Evolutionary conservation across 164 flowering plant species (phyloP).

Genomic region (Nymphaea colorata): DNA sequence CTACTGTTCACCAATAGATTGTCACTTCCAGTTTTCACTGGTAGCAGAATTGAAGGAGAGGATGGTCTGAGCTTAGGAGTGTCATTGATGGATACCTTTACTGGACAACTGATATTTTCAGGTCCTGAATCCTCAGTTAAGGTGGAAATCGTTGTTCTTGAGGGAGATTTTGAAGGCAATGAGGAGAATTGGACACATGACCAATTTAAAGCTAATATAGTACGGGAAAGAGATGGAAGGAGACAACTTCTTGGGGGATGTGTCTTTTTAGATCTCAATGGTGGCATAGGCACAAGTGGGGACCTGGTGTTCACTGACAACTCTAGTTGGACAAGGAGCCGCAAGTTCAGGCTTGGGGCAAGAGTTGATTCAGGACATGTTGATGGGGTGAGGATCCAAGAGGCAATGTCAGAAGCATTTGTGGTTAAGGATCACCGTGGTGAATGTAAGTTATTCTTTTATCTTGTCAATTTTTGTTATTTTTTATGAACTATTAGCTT

Average conservation of each 20-base stretch:
- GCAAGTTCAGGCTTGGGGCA: constrained; percentile 52
- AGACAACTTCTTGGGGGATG: constrained; percentile 48
- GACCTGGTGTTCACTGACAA: constrained; percentile 50
- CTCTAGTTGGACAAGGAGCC: constrained; percentile 56
- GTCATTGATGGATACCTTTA: constrained; percentile 37
- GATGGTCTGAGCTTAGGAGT: constrained; percentile 34
- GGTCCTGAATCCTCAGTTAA: constrained; percentile 31
- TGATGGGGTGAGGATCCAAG: constrained; percentile 28
- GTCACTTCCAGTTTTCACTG: constrained; percentile 74
- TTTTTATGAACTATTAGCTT: no score
- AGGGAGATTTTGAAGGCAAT: constrained; percentile 44
- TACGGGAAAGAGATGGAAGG: constrained; percentile 40
- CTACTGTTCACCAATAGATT: constrained; percentile 43
- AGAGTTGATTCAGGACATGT: constrained; percentile 18
- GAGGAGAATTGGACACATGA: constrained; percentile 33
- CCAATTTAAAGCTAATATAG: constrained; percentile 30
- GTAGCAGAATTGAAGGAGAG: constrained; percentile 68
- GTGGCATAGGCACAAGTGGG: constrained; percentile 51
- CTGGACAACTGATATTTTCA: constrained; percentile 20
- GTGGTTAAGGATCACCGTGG: constrained; percentile 54
- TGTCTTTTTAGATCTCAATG: constrained; percentile 32
- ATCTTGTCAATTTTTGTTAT: not conserved
- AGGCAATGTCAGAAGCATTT: constrained; percentile 38
- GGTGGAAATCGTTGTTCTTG: constrained; percentile 43
- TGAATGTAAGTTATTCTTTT: constrained; percentile 33